Evolutionary conservation across 2,329 filamentous ascomycete genomes (phyloP).

Genomic region (Meredithiella fracta): DNA sequence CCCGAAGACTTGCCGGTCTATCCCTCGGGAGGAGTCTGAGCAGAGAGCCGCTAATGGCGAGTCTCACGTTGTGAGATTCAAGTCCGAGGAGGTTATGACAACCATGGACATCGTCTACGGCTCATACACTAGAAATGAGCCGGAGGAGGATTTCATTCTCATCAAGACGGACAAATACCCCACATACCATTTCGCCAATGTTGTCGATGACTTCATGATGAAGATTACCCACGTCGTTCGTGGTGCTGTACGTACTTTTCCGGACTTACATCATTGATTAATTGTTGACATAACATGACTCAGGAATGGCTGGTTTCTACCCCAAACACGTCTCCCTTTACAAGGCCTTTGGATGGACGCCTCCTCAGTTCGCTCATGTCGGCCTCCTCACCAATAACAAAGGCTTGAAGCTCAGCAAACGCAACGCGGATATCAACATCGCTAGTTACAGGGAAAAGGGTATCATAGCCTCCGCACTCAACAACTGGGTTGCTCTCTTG

Average conservation of each 20-base stretch:
- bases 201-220: conserved; percentile 93
- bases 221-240: conserved; percentile 88
- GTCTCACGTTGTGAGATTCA: conserved; percentile 61
- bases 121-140: conserved; percentile 35
- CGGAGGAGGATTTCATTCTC: conserved; percentile 69
- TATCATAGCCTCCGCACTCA: conserved; percentile 34
- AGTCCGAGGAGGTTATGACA: conserved; percentile 27
- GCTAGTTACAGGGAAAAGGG: conserved; percentile 32
- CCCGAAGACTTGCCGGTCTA: conserved; percentile 51
- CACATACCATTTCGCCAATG: conserved; percentile 94
- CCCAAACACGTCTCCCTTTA: conserved; percentile 59
- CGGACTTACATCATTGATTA: background rate
- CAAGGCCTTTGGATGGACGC: conserved; percentile 56
- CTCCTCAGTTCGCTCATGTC: conserved; percentile 65
- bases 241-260: conserved; percentile 43
- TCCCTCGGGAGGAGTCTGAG: conserved; percentile 51
- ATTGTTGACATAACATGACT: conserved; percentile 5
- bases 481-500: conserved; percentile 71
- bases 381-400: conserved; percentile 53
- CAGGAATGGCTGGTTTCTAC: conserved; percentile 97
- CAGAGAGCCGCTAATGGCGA: conserved; percentile 54
- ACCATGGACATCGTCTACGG: conserved; percentile 63
- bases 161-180: conserved; percentile 84
- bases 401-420: conserved; percentile 74
- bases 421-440: conserved; percentile 40